phyloP scores from a whole-genome alignment of 495 filamentous ascomycete species.

The Penicillium coffeae region DNA sequence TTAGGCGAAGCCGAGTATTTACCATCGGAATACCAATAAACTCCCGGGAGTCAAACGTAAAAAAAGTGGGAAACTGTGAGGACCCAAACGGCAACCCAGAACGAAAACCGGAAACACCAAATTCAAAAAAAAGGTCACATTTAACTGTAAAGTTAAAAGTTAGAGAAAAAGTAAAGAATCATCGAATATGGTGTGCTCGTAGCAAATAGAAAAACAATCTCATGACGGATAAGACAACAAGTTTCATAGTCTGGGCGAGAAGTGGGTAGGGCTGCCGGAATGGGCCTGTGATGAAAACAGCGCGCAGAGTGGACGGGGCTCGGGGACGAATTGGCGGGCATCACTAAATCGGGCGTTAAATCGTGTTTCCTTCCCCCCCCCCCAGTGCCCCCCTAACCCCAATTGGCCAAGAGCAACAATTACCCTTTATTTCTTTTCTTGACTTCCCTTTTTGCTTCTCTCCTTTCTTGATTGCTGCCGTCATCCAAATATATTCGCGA shows the following conservation, averaged over 20 bases:
- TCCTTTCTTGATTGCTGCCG: background rate
- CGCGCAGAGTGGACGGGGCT: no score
- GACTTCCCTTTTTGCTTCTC: background rate
- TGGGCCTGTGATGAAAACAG: conserved; percentile 4
- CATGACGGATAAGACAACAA: background rate
- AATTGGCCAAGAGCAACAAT: background rate
- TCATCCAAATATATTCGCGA: background rate
- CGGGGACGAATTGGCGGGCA: no score
- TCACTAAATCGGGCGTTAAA: background rate
- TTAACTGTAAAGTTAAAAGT: background rate
- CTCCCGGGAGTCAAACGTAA: background rate
- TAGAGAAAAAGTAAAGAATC: background rate
- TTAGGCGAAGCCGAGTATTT: background rate
- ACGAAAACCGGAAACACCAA: background rate
- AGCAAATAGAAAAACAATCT: background rate
- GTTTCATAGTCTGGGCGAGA: background rate
- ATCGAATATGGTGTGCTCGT: background rate
- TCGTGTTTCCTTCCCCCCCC: background rate
- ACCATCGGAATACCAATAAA: background rate
- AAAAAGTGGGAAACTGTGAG: background rate
- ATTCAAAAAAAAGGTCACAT: background rate
- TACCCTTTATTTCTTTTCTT: background rate
- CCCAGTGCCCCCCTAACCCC: background rate
- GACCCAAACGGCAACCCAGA: background rate
- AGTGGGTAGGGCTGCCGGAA: background rate